Conservation (phyloP, 768 basidiomycete genomes). For the Pleurotus tuoliensis region DNA sequence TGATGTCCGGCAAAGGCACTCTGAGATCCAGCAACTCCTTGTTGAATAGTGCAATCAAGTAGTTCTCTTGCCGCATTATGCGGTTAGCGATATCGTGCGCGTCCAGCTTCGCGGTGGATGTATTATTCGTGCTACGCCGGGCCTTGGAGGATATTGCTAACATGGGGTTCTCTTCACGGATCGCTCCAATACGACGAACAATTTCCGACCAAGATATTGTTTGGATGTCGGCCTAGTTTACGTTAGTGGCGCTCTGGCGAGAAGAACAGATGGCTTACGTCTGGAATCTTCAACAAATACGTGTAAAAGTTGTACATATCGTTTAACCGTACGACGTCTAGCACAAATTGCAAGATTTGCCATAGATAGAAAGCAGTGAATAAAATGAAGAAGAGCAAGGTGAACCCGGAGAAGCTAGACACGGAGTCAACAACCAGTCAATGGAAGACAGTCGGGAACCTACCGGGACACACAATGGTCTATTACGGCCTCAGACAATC, state of each 20-base stretch:
- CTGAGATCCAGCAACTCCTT: slow-evolving; percentile 90
- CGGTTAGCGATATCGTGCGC: slow-evolving; percentile 98
- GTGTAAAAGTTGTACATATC: slow-evolving; percentile 98
- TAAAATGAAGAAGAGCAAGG: slow-evolving; percentile 76
- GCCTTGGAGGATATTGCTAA: slow-evolving; percentile 75
- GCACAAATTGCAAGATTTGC: slow-evolving; percentile 77
- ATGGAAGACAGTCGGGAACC: slow-evolving; percentile 19
- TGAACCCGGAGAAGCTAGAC: slow-evolving; percentile 77
- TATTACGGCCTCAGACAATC: slow-evolving; percentile 79
- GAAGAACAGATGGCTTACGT: slow-evolving; percentile 48
- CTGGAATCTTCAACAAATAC: slow-evolving; percentile 88
- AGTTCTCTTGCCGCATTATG: slow-evolving; percentile 98
- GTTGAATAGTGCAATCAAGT: slow-evolving; percentile 96
- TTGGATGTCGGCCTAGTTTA: slow-evolving; percentile 83
- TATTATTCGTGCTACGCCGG: slow-evolving; percentile 48
- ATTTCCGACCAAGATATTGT: slow-evolving; percentile 97
- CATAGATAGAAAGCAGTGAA: slow-evolving; percentile 88
- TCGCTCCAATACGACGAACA: slow-evolving; percentile 83
- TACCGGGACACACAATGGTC: slow-evolving; percentile 82
- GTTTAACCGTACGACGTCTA: slow-evolving; percentile 73
- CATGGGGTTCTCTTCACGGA: slow-evolving; percentile 90
- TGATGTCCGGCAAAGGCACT: slow-evolving; percentile 65
- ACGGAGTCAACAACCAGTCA: neutral
- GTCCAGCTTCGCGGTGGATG: slow-evolving; percentile 83
- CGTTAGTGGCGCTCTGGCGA: slow-evolving; percentile 10